These are phyloP conservation scores for Stachybotrys chlorohalonatus DNA, from an alignment of 2,329 filamentous ascomycete genomes.

Conservation along the genomic window DNA sequence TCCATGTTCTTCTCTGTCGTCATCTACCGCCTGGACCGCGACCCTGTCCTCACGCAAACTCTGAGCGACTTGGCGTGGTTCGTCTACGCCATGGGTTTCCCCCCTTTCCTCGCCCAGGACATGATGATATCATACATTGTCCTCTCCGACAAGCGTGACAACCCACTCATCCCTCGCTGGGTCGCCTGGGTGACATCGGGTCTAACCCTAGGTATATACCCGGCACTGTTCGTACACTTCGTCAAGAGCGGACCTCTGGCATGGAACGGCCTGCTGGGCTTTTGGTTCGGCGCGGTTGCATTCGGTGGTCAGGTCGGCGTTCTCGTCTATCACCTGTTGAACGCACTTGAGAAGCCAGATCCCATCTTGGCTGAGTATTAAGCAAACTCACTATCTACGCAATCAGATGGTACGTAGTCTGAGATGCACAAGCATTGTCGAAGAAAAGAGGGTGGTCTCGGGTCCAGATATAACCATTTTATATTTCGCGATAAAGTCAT, in stretches of 20 bases:
- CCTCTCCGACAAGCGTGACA: background rate
- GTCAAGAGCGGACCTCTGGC: background rate
- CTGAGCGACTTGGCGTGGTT: background rate
- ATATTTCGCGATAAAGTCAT: too few relatives aligned
- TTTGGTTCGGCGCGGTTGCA: background rate
- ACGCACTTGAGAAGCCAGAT: background rate
- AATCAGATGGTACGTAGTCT: background rate
- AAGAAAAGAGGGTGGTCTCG: too few relatives aligned
- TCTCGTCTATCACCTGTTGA: background rate
- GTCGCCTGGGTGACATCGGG: background rate
- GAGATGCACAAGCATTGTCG: too few relatives aligned
- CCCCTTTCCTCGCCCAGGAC: background rate
- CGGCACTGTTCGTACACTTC: background rate
- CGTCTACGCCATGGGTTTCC: background rate
- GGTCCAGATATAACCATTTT: too few relatives aligned
- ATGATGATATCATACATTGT: background rate
- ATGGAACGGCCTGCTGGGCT: background rate
- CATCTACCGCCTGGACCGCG: background rate
- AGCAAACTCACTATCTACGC: background rate
- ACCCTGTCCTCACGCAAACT: background rate
- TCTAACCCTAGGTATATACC: background rate
- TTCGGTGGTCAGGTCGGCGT: background rate
- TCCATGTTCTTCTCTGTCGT: background rate
- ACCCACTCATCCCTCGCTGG: background rate
- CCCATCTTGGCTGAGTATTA: background rate